Evolutionary conservation across 2,329 filamentous ascomycete species (phyloP).

Genomic region (Alternaria sp.): DNA sequence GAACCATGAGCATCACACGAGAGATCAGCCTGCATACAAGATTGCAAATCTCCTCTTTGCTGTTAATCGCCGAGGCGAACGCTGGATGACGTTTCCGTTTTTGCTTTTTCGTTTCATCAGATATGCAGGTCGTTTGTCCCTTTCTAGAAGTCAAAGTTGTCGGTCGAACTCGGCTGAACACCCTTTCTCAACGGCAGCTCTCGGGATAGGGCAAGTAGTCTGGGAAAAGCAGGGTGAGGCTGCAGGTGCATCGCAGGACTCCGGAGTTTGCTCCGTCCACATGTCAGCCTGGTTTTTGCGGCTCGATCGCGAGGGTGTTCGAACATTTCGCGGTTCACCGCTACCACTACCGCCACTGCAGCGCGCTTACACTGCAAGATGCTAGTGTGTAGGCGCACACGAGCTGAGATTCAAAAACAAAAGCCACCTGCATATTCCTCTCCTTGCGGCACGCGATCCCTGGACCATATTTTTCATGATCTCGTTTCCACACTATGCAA

Average conservation of each 20-base stretch:
- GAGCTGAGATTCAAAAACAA: slow-evolving; percentile 1
- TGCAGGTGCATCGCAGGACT: neutral
- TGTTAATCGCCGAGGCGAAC: neutral
- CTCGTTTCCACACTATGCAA: slow-evolving; percentile 2
- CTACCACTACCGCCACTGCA: slow-evolving; percentile 1
- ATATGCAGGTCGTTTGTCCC: neutral
- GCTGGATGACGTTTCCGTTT: slow-evolving; percentile 8
- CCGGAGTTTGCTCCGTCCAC: neutral
- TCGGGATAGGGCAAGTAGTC: neutral
- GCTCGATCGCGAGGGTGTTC: neutral
- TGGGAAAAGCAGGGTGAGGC: slow-evolving; percentile 3
- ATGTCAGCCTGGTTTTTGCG: neutral
- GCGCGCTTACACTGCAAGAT: neutral
- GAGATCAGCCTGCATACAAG: slow-evolving; percentile 11
- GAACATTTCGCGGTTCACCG: slow-evolving; percentile 2
- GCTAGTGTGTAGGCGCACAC: neutral
- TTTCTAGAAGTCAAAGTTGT: neutral
- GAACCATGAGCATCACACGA: slow-evolving; percentile 4
- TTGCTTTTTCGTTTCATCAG: slow-evolving; percentile 14
- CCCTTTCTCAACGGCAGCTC: slow-evolving; percentile 3
- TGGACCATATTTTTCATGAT: neutral
- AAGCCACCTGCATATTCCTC: neutral
- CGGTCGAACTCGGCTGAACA: slow-evolving; percentile 18
- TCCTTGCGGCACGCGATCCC: neutral
- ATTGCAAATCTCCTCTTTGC: slow-evolving; percentile 11